Base-by-base conservation (phyloP, 176 grass and related monocot species). In the Miscanthus lutarioriparius region DNA sequence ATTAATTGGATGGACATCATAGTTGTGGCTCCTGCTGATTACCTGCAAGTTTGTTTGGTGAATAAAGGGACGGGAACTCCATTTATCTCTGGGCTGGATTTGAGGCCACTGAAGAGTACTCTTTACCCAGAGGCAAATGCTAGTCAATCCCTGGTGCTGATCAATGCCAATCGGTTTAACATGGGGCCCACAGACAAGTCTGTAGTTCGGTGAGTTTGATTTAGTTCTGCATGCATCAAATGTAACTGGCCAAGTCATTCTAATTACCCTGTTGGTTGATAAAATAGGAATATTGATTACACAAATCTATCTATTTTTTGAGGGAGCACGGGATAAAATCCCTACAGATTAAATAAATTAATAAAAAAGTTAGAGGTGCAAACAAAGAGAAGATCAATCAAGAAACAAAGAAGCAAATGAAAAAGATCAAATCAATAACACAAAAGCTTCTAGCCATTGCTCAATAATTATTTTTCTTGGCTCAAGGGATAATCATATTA, bases 11-110 rank as follows among this genome's bases (percentile, higher is more conserved):
- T 84, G 22, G 92, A 94, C 44, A 72, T 89, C 45, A 88, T 90
- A 41, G 41, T 56, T 70, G 61, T 87, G 4, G 81, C 89, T 74
- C 76, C 84, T 59, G 10, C 38, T 19, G 61, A 88, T 59, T 89
- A 87, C 68, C 58, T 94, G 72, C 81, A 86, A 72, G 82, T 90
- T 70, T 94, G 92, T 48, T 65, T 94, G 27, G 81, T 90, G 6
- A 79, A 85, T 23, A 91, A 40, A 67, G 76, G 84, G 16, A 75
- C 25, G 2, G 92, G 89, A 19, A 83, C 72, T 74, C 89, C 92
- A 13, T 91, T 91, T 74, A 94, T 94, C 19, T 91, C 89, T 45
- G 37, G 19, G 12, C 23, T 94, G 53, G 80, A 85, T 11, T 80
- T 91, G 72, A 91, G 92, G 59, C 64, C 65, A 70, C 41, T 94